Evolutionary conservation across 2,329 filamentous ascomycete genomes (phyloP).

Genomic region (Scleromitrula shiraiana): DNA sequence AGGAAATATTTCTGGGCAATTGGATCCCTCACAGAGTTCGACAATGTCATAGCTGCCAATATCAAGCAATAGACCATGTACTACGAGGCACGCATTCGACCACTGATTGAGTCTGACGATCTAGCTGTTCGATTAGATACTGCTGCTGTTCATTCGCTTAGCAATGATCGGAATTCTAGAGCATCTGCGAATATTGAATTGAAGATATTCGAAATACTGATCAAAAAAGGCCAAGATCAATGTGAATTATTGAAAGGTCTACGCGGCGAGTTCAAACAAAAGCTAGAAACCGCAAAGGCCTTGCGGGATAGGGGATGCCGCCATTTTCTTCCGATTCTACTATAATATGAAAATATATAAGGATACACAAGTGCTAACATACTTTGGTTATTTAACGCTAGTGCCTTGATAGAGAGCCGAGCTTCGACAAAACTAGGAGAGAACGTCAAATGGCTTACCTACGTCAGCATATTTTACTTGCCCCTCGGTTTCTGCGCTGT

Average conservation of each 20-base stretch:
- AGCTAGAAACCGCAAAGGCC: conserved; percentile 1
- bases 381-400: conserved; percentile 23
- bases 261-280: not conserved
- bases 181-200: too few relatives aligned
- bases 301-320: conserved; percentile 2
- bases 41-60: not conserved
- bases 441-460: conserved; percentile 32
- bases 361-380: not conserved
- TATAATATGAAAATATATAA: too few relatives aligned
- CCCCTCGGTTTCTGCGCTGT: conserved; percentile 29
- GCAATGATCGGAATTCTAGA: too few relatives aligned
- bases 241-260: not conserved
- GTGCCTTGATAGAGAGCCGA: conserved; percentile 24
- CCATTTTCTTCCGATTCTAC: too few relatives aligned
- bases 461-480: conserved; percentile 34
- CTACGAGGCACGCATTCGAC: not conserved
- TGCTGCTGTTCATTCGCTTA: not conserved
- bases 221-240: not conserved
- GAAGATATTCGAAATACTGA: not conserved
- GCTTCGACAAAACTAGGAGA: conserved; percentile 27
- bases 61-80: conserved; percentile 4
- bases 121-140: not conserved
- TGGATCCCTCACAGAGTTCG: conserved; percentile 1
- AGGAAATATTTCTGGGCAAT: conserved; percentile 3
- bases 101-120: not conserved